Conservation (phyloP, 805 yeast species). For the Barnettozyma sp. region DNA sequence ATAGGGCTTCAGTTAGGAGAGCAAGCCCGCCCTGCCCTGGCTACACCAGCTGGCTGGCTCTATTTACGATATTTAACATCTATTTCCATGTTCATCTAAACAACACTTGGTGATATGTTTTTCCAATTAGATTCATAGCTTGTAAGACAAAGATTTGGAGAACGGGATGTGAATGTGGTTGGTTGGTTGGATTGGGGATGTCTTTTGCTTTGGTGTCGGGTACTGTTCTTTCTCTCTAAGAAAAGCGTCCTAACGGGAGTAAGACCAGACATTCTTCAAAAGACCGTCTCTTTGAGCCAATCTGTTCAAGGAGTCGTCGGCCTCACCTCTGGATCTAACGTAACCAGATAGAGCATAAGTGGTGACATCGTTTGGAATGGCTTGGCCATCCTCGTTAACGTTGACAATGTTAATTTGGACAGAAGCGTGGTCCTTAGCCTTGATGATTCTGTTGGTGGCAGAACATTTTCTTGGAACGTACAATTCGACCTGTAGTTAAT, state of each 20-base stretch:
- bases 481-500: constrained; percentile 95
- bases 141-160: too few species aligned
- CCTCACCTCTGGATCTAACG: constrained; percentile 98
- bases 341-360: constrained; percentile 96
- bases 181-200: too few species aligned
- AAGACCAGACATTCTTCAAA: constrained; percentile 91
- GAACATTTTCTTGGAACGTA: constrained; percentile 99
- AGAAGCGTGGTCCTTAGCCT: constrained; percentile 99
- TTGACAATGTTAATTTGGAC: constrained; percentile 98
- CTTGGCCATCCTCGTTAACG: constrained; percentile 95
- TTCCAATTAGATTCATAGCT: too few species aligned
- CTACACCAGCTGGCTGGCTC: too few species aligned
- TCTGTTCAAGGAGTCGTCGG: constrained; percentile 99
- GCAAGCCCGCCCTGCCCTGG: too few species aligned
- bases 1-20: too few species aligned
- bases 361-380: constrained; percentile 82
- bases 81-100: constrained; percentile 4
- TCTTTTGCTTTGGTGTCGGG: too few species aligned
- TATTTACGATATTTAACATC: constrained; percentile 5
- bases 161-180: too few species aligned
- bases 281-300: constrained; percentile 98
- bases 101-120: background rate
- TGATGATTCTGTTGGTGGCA: constrained; percentile 99
- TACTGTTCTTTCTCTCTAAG: too few species aligned
- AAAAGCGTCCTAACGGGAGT: constrained; percentile 73